phyloP scores from a whole-genome alignment of 2,329 filamentous ascomycete species.

The Exserohilum rostratum region DNA sequence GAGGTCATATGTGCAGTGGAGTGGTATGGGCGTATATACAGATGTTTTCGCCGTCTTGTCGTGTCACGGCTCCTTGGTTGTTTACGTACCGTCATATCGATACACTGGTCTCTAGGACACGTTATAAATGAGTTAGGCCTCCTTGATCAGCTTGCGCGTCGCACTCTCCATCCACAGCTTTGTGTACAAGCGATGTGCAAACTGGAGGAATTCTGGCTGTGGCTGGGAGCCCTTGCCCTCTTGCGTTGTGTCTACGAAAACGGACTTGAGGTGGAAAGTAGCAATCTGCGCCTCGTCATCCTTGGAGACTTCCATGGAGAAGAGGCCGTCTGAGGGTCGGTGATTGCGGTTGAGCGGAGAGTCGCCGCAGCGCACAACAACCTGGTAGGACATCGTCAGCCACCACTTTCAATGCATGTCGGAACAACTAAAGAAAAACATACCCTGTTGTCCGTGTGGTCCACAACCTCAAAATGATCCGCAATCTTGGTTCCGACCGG shows the following conservation, averaged over 20 bases:
- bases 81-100: background rate
- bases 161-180: constrained; percentile 53
- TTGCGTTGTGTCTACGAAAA: constrained; percentile 48
- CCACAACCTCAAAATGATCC: constrained; percentile 52
- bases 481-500: constrained; percentile 45
- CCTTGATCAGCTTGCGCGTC: constrained; percentile 44
- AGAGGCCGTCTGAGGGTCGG: constrained; percentile 45
- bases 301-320: constrained; percentile 48
- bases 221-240: constrained; percentile 39
- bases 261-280: constrained; percentile 49
- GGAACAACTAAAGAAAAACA: background rate
- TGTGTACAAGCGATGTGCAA: constrained; percentile 45
- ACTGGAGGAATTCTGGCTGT: constrained; percentile 40
- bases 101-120: background rate
- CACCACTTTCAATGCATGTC: constrained; percentile 4
- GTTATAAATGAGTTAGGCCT: constrained; percentile 1
- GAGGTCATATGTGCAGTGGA: background rate
- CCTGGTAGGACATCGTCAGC: constrained; percentile 25
- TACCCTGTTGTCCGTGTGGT: constrained; percentile 45
- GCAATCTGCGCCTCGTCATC: constrained; percentile 45
- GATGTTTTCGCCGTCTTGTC: background rate
- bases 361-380: constrained; percentile 49
- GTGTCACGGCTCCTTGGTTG: background rate
- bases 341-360: constrained; percentile 39
- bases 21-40: background rate